Conservation (phyloP, 23 red algal genomes). For the Gracilariopsis chorda region DNA sequence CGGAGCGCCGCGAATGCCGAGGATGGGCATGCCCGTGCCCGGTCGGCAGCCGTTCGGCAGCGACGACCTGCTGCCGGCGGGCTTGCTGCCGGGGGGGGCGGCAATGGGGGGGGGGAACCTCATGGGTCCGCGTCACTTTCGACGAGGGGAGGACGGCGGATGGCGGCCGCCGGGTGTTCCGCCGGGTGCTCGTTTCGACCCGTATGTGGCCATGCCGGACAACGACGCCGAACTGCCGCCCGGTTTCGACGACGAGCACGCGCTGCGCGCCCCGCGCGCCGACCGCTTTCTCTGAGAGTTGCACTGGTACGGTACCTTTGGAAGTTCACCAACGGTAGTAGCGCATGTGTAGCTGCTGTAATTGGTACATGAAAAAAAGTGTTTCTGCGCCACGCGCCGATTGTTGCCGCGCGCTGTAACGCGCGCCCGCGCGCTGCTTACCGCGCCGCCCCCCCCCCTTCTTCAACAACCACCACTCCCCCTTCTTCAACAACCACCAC, state of each 20-base stretch:
- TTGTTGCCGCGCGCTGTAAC: neutral
- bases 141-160: neutral
- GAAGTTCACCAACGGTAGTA: too few relatives aligned
- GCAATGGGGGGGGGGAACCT: conserved; percentile 48
- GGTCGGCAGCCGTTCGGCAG: conserved; percentile 3
- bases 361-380: too few relatives aligned
- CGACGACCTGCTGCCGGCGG: conserved; percentile 30
- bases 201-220: conserved; percentile 60
- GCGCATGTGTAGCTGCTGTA: too few relatives aligned
- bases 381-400: too few relatives aligned
- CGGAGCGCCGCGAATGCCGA: neutral
- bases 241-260: conserved; percentile 48
- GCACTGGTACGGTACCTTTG: too few relatives aligned
- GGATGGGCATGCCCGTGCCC: conserved; percentile 20
- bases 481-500: neutral
- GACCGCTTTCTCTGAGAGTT: too few relatives aligned
- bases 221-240: conserved; percentile 41
- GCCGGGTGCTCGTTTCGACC: conserved; percentile 74
- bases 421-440: neutral
- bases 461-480: neutral
- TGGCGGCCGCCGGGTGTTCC: conserved; percentile 62
- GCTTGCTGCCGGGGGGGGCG: neutral
- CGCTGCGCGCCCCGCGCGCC: neutral
- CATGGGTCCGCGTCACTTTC: conserved; percentile 70
- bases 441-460: neutral